Evolutionary conservation across 345 rosid genomes (phyloP).

Genomic region (Salix exigua): DNA sequence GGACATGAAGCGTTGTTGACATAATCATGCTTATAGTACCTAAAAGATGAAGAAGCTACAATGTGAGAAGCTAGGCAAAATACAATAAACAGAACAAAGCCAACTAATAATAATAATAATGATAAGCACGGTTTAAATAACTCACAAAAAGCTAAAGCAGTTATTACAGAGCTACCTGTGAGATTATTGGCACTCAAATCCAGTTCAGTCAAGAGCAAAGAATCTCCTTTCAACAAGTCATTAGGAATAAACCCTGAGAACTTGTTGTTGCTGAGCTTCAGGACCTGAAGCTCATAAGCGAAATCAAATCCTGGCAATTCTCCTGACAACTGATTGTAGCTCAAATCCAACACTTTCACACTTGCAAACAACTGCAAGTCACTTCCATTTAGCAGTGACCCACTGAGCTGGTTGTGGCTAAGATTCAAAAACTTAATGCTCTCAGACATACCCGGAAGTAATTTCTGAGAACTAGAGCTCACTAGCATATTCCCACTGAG

Average conservation of each 20-base stretch:
- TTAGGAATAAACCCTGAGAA: slow-evolving; percentile 85
- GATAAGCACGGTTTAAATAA: neutral
- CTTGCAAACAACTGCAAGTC: slow-evolving; percentile 64
- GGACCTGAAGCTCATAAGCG: slow-evolving; percentile 87
- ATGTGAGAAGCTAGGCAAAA: slow-evolving; percentile 13
- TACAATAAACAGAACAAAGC: neutral
- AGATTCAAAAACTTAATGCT: slow-evolving; percentile 71
- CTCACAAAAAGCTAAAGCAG: slow-evolving; percentile 8
- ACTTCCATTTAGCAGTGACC: slow-evolving; percentile 64
- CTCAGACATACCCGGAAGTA: slow-evolving; percentile 76
- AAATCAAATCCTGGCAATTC: slow-evolving; percentile 88
- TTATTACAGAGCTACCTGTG: slow-evolving; percentile 50
- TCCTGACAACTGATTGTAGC: slow-evolving; percentile 88
- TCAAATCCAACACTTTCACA: slow-evolving; percentile 79
- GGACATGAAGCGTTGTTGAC: slow-evolving; percentile 66
- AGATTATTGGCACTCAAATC: slow-evolving; percentile 95
- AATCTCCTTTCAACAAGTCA: slow-evolving; percentile 83
- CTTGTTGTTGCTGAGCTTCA: slow-evolving; percentile 79
- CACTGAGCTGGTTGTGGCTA: slow-evolving; percentile 81
- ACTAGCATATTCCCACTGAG: slow-evolving; percentile 67
- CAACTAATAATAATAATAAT: neutral
- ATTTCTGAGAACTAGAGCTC: slow-evolving; percentile 56
- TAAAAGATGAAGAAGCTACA: slow-evolving; percentile 39
- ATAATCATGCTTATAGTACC: slow-evolving; percentile 71
- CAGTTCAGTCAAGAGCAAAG: slow-evolving; percentile 63